Conservation (phyloP, 164 flowering plant genomes). For the Umbellularia californica region DNA sequence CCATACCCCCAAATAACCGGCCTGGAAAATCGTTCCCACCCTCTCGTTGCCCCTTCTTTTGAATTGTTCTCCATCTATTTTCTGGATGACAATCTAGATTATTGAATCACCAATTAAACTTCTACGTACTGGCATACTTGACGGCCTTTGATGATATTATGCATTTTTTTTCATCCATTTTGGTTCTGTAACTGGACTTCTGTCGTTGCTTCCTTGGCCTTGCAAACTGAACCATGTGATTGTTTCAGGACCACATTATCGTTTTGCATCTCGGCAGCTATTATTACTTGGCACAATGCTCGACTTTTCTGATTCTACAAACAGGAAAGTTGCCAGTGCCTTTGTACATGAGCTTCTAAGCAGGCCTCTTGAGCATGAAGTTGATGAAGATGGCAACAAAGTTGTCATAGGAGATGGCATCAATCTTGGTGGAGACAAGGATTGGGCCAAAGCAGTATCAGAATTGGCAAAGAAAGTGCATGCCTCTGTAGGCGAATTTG, state of each 20-base stretch:
- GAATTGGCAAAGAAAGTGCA: conserved; percentile 70
- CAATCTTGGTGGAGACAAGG: conserved; percentile 88
- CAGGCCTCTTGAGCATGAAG: conserved; percentile 73
- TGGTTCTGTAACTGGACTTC: background rate
- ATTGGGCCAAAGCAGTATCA: conserved; percentile 86
- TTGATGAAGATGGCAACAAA: conserved; percentile 67
- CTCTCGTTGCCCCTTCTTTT: background rate
- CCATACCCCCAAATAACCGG: background rate
- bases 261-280: conserved; percentile 80
- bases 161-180: background rate
- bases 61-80: background rate
- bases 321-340: conserved; percentile 64
- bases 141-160: background rate
- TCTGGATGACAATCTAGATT: background rate
- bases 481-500: conserved; percentile 81
- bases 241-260: conserved; percentile 67
- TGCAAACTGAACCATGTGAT: conserved; percentile 6
- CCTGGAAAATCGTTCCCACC: background rate
- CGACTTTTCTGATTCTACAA: conserved; percentile 85
- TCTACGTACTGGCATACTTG: background rate
- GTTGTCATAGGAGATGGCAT: conserved; percentile 88
- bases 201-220: background rate
- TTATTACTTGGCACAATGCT: conserved; percentile 83
- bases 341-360: conserved; percentile 67
- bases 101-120: background rate